These are phyloP conservation scores for Delitschia confertaspora DNA, from an alignment of 495 filamentous ascomycete genomes.

Conservation along the genomic window DNA sequence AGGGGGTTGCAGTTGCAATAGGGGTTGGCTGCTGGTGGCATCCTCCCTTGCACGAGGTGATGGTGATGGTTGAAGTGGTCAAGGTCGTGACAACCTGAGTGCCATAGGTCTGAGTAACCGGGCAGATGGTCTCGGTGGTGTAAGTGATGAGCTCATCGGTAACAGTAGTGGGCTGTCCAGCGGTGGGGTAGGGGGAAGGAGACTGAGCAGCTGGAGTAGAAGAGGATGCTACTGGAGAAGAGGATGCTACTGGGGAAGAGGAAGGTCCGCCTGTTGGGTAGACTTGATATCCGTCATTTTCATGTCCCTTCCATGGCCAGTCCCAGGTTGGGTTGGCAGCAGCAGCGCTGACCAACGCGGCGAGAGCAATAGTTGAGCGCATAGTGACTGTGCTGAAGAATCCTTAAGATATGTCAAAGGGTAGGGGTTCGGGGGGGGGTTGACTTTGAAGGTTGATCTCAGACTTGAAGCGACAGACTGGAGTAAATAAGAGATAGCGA, in stretches of 20 bases:
- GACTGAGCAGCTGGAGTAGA: neutral
- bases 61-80: slow-evolving; percentile 26
- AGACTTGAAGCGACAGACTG: no score
- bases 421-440: no score
- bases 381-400: slow-evolving; percentile 19
- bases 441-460: no score
- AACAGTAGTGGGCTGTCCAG: slow-evolving; percentile 8
- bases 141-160: slow-evolving; percentile 29
- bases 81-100: slow-evolving; percentile 20
- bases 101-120: slow-evolving; percentile 24
- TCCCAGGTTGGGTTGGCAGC: slow-evolving; percentile 16
- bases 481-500: no score
- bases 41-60: slow-evolving; percentile 29
- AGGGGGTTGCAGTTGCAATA: neutral
- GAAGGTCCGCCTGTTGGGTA: slow-evolving; percentile 9
- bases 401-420: no score
- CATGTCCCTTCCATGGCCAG: slow-evolving; percentile 13
- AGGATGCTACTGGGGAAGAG: slow-evolving; percentile 1
- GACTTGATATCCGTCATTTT: slow-evolving; percentile 4
- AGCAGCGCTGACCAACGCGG: slow-evolving; percentile 21
- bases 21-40: slow-evolving; percentile 19
- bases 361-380: slow-evolving; percentile 19
- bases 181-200: slow-evolving; percentile 11
- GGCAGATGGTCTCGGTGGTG: slow-evolving; percentile 28
- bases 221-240: neutral